Conservation (phyloP, 257 asterid genomes). For the Solanum rostratum region DNA sequence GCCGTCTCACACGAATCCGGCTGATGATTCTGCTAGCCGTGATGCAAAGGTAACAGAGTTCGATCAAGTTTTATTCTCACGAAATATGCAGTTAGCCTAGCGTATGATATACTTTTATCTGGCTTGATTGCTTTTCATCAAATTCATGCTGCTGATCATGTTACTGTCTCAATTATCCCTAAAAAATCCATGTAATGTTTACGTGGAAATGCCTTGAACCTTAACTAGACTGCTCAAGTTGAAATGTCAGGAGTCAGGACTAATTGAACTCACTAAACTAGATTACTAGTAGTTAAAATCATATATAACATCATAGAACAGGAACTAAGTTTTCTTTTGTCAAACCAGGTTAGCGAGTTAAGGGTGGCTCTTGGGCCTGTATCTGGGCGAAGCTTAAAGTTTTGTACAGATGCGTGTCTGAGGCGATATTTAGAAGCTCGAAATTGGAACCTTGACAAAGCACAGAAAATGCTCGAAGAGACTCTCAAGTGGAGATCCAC, state of each 20-base stretch:
- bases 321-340: not conserved
- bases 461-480: conserved; percentile 64
- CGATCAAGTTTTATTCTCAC: not conserved
- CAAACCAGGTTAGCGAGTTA: conserved; percentile 44
- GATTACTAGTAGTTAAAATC: not conserved
- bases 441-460: conserved; percentile 68
- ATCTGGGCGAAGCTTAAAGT: conserved; percentile 46
- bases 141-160: not conserved
- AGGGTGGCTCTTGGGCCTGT: conserved; percentile 50
- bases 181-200: not conserved
- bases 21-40: conserved; percentile 23
- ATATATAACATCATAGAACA: not conserved
- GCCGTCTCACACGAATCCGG: conserved; percentile 27
- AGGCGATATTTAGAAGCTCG: conserved; percentile 72
- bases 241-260: not conserved
- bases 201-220: not conserved
- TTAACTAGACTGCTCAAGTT: not conserved
- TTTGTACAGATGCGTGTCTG: conserved; percentile 54
- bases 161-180: not conserved
- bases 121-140: not conserved
- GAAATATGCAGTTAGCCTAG: not conserved
- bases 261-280: not conserved
- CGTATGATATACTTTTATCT: not conserved
- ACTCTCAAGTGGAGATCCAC: conserved; percentile 66
- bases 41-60: conserved; percentile 46